Evolutionary conservation across 2,329 filamentous ascomycete genomes (phyloP), one percentile per base, ranked within the genome.

Genomic region (Aspergillus novofumigatus): DNA sequence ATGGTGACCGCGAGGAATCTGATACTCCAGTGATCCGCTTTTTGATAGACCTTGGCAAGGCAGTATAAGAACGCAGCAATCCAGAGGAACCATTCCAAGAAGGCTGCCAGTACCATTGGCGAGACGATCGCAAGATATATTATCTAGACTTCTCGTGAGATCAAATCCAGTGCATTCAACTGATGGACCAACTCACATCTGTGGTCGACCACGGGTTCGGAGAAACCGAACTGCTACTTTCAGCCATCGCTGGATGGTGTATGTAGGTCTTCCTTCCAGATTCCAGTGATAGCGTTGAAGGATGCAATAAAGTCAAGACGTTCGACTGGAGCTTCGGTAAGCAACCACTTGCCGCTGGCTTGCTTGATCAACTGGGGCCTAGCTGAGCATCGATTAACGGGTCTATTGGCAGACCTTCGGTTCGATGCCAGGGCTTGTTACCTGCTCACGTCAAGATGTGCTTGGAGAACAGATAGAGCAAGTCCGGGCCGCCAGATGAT

Each of bases 21-120:
- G 59, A 95, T 89, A 47, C 88, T 91, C 86, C 89, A 92, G 70
- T 91, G 89, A 66, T 96, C 91, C 21, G 93, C 92, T 73, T 97
- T 97, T 62, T 85, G 80, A 67, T 89, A 96, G 29, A 93, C 92
- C 72, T 97, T 96, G 69, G 86, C 78, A 1, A 97, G 79, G 71
- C 93, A 97, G 75, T 97, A 97, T 61, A 94, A 71, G 70, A 97
- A 97, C 3, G 93, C 92, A n/a, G 89, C 86, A 44, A 97, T 82
- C 91, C 92, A 97, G 14, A 97, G 83, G 59, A 96, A 86, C 92
- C 94, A 97, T 77, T 97, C 93, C 8, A 97, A 80, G 29, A 92
- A 81, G 2, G 93, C 93, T 58, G 89, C 90, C 25, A 94, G 67
- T 86, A 97, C 91, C 51, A 97, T 80, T 6, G 88, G 75, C 20